Evolutionary conservation across 2,329 filamentous ascomycete species (phyloP).

Genomic region (Pyricularia sp.): DNA sequence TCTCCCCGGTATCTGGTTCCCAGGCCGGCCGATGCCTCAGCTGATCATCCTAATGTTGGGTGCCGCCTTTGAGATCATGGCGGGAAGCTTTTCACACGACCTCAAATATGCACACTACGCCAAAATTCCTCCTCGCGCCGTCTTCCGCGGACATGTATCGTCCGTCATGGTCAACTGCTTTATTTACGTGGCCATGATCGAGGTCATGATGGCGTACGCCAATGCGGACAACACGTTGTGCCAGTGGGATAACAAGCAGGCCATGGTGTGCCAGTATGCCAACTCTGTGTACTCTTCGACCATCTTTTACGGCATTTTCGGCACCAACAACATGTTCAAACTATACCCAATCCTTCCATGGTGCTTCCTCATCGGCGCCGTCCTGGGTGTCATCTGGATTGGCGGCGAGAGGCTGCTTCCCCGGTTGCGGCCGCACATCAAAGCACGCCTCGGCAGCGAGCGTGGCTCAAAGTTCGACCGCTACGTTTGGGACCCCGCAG

Average conservation of each 20-base stretch:
- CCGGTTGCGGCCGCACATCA: not conserved
- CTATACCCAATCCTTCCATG: conserved; percentile 7
- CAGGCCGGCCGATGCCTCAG: conserved; percentile 2
- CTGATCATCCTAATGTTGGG: conserved; percentile 3
- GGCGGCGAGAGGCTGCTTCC: conserved; percentile 3
- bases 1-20: conserved; percentile 3
- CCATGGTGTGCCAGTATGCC: conserved; percentile 18
- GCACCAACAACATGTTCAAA: conserved; percentile 8
- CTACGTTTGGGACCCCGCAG: not conserved
- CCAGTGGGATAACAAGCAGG: conserved; percentile 1
- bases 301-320: conserved; percentile 25
- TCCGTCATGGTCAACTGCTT: conserved; percentile 32
- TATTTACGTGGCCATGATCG: conserved; percentile 28
- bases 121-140: conserved; percentile 29
- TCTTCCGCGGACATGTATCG: conserved; percentile 31
- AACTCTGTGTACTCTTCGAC: conserved; percentile 20
- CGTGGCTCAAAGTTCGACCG: conserved; percentile 2
- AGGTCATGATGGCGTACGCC: conserved; percentile 29
- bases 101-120: conserved; percentile 32
- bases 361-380: conserved; percentile 9
- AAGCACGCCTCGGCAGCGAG: not conserved
- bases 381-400: conserved; percentile 8
- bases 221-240: conserved; percentile 16
- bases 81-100: conserved; percentile 19
- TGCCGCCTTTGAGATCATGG: conserved; percentile 3